Base-by-base conservation (phyloP, 768 basidiomycete species). In the Termitomyces sp. region DNA sequence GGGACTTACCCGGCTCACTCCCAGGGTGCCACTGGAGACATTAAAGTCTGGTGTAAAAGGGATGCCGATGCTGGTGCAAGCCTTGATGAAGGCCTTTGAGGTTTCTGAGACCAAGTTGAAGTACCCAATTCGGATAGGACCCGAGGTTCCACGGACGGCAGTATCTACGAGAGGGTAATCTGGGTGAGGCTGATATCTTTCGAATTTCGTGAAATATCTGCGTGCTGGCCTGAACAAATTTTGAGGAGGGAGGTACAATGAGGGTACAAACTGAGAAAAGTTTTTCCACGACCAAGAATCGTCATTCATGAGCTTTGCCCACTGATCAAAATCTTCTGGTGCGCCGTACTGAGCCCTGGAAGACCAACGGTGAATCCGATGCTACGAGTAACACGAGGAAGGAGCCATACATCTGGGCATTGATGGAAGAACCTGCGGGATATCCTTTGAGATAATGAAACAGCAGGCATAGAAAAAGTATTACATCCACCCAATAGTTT, bases 131-230 rank as follows among this genome's bases (percentile, higher is more conserved):
- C 77, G 72, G 9, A 89, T 76, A 0, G 87, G 87, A 0, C 89
- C 89, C 1, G 70, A 55, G 0, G 69, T 70, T 3, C 88, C 87
- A 14, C 75, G 82, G 1, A 74, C 72, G 4, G 75, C 68, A 1
- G 68, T 56, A 56, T 88, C 80, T 6, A 88, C 83, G 2, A 67
- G 65, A 5, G 87, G 82, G 63, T 80, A 82, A 8, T 74, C 66
- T 0, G 78, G 70, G 60, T 84, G 75, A 4, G 82, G 81, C 44
- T 72, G 72, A 63, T 78, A 88, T 18, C 72, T 77, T 68, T 91
- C 88, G 47, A 89, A 88, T 68, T 87, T 90, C 38, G 68, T 76
- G 65, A 90, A 85, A 64, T 88, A 90, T 40, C 87, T 89, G 12
- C 40, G 32, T 32, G 30, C 3, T 32, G 40, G 13, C 40, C 41